phyloP scores from a whole-genome alignment of 805 yeast genomes.

The Wickerhamiella dianesei region DNA sequence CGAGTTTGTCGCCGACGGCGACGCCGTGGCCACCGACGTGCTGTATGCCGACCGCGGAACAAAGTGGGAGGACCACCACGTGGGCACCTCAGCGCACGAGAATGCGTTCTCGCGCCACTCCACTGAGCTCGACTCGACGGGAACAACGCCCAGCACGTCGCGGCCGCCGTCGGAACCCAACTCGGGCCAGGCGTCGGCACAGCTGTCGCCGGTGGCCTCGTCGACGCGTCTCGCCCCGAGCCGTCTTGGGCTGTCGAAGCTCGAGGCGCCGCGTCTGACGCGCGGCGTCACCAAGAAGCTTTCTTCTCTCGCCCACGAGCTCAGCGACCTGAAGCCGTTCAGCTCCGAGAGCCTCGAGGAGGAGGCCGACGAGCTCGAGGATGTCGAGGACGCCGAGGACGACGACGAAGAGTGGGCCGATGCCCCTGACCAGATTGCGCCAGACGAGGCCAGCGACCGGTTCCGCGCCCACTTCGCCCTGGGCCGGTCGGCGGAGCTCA shows the following conservation, averaged over 20 bases:
- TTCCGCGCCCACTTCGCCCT: slow-evolving; percentile 57
- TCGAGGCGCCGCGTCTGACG: not conserved
- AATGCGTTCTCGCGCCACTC: not conserved
- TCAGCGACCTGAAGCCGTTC: slow-evolving; percentile 1
- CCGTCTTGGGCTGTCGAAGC: not conserved
- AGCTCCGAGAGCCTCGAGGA: slow-evolving; percentile 1
- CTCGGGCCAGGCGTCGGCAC: not conserved
- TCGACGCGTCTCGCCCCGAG: not conserved
- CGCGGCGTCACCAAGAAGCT: not conserved
- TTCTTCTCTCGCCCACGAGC: not conserved
- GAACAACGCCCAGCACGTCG: not conserved
- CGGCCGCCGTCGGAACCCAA: not conserved
- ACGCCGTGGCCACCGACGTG: not conserved
- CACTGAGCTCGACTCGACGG: not conserved
- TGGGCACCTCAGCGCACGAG: not conserved
- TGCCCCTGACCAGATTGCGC: too few species aligned
- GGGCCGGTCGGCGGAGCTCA: slow-evolving; percentile 35
- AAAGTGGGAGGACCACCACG: not conserved
- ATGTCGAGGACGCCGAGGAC: not conserved
- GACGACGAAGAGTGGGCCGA: not conserved
- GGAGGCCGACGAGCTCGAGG: not conserved
- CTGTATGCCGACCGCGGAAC: not conserved
- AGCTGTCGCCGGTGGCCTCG: not conserved
- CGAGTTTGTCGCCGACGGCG: not conserved
- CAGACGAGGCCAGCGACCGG: slow-evolving; percentile 39